phyloP scores from a whole-genome alignment of 345 rosid genomes.

The Salix viminalis region DNA sequence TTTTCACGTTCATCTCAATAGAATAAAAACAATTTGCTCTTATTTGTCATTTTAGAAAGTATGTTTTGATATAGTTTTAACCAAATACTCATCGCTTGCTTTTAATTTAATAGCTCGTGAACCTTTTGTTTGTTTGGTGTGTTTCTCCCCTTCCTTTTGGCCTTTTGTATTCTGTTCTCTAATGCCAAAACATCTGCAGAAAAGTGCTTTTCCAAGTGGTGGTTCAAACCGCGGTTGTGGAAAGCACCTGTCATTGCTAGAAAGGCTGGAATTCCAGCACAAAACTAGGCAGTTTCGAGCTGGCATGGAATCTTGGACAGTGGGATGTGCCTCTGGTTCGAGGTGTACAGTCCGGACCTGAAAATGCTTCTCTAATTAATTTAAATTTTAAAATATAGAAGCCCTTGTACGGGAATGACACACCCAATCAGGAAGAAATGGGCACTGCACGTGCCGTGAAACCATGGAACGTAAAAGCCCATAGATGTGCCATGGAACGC shows the following conservation, averaged over 20 bases:
- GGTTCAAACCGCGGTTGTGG: neutral
- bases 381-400: neutral
- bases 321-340: neutral
- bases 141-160: too few relatives aligned
- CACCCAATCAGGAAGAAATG: neutral
- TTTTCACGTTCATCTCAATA: too few relatives aligned
- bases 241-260: too few relatives aligned
- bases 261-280: neutral
- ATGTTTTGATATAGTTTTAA: too few relatives aligned
- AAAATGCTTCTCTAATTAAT: neutral
- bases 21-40: too few relatives aligned
- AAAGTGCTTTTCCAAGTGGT: neutral
- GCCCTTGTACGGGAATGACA: neutral
- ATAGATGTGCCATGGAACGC: neutral
- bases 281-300: neutral
- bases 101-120: too few relatives aligned
- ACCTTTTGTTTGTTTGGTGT: too few relatives aligned
- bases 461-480: neutral
- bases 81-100: too few relatives aligned
- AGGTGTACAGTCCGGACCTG: neutral
- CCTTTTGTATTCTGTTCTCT: too few relatives aligned
- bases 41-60: too few relatives aligned
- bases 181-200: too few relatives aligned
- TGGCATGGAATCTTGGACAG: neutral
- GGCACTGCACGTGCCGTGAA: neutral